Base-by-base conservation (phyloP, 768 basidiomycete species). In the Auricularia cornea region DNA sequence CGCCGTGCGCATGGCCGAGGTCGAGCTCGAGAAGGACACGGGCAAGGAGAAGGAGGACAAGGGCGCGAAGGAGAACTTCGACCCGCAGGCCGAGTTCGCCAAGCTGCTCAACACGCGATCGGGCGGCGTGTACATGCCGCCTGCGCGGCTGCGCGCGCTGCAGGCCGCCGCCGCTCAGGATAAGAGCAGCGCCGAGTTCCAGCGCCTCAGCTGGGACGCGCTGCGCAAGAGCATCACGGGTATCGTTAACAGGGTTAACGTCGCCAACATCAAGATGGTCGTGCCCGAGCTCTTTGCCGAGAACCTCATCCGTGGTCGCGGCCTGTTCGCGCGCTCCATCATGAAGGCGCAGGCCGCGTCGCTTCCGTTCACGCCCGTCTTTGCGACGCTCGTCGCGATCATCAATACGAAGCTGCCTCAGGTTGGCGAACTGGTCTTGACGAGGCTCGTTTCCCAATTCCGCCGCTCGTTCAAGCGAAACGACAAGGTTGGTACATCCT, bases 231-330 rank as follows among this genome's bases (percentile, higher is more conserved):
- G 89, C 60, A 90, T 99, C 70, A 98, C 97, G 31, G 97, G 97
- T 93, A 89, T 98, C 68, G 96, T 98, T 81, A 99, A 99, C 81
- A 90, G 97, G 81, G 92, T 99, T 78, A 98, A 98, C 74, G 82
- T 94, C 23, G 82, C 87, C 68, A 98, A 98, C 74, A 99, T 99
- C 84, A 97, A 98, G 76, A 84, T 89, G 69, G 84, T 96, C 67
- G 84, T 94, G 0, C 92, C 93, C 0, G 92, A 96, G 73, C 76
- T 99, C 29, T 98, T 99, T 70, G 75, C 85, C 1, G 97, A 99
- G 75, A 97, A 99, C 75, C 83, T 99, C 32, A 85, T 98, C 65
- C 86, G 94, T 57, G 97, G 97, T 1, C 83, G 92, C 29, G 97
- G 97, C 1, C 80, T 99, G 44, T 97, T 98, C 72, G 83, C 92